Evolutionary conservation across 2,329 filamentous ascomycete genomes (phyloP).

Genomic region (Colletotrichum higginsianum): DNA sequence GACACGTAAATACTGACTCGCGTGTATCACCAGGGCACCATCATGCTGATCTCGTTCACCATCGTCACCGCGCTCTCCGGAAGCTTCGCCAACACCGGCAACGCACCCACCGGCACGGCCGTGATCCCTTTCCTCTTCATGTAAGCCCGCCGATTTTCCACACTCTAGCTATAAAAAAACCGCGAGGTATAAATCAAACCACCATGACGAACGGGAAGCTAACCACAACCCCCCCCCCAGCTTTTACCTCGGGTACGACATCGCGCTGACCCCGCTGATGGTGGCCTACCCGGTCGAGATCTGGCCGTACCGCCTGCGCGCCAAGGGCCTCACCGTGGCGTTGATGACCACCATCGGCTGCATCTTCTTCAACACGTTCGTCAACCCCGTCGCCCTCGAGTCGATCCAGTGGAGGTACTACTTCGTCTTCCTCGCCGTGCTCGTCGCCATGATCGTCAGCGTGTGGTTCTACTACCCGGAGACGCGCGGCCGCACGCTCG

Average conservation of each 20-base stretch:
- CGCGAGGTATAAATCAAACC: too few relatives aligned
- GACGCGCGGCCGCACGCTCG: conserved; percentile 44
- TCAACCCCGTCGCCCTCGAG: conserved; percentile 55
- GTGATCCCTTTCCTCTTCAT: conserved; percentile 61
- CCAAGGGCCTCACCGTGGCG: conserved; percentile 47
- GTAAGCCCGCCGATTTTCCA: too few relatives aligned
- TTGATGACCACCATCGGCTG: conserved; percentile 38
- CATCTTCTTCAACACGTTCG: conserved; percentile 50
- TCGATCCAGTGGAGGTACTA: conserved; percentile 58
- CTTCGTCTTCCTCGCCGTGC: conserved; percentile 54
- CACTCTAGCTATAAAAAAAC: too few relatives aligned
- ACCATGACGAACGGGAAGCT: too few relatives aligned
- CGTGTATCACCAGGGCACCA: conserved; percentile 26
- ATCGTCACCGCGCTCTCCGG: conserved; percentile 56
- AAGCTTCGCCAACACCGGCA: conserved; percentile 47
- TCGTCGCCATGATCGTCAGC: conserved; percentile 47
- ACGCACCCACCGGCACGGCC: conserved; percentile 58
- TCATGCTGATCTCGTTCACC: conserved; percentile 55
- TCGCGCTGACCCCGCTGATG: conserved; percentile 57
- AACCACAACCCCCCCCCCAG: too few relatives aligned
- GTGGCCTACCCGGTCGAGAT: conserved; percentile 55
- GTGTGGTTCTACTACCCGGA: conserved; percentile 55
- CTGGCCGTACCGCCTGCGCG: conserved; percentile 40
- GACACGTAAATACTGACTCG: too few relatives aligned
- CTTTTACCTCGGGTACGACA: conserved; percentile 55